Base-by-base conservation (phyloP, 2,329 filamentous ascomycete species). In the Fusarium virguliforme region DNA sequence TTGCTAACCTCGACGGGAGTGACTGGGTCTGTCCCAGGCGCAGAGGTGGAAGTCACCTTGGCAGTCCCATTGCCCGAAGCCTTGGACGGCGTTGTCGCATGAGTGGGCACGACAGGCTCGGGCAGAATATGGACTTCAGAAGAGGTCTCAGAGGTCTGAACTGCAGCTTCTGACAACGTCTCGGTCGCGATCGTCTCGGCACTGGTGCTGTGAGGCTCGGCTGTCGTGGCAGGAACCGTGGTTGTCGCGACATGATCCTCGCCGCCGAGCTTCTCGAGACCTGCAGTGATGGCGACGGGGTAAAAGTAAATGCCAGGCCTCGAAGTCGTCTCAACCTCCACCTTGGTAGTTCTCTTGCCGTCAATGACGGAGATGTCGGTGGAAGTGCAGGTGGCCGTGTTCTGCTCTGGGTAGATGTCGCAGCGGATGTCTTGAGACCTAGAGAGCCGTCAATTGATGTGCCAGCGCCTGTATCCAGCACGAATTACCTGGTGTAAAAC, bases 371-470 rank as follows among this genome's bases (percentile, higher is more conserved):
- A 30, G 34, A 53, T 53, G n/a, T 26, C 48, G 26, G 30, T 53
- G 15, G 48, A 53, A 53, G 30, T 53, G 30, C 48, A 53, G 6
- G 48, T 53, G 4, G 48, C 48, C 8, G 48, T 53, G 30, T 6
- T 34, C 18, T 53, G 48, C 15, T 53, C 48, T 6, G 28, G 48
- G 28, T 32, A 53, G 30, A 53, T 53, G 48, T 53, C 48, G n/a
- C 48, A 53, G 9, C 28, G 48, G n/a, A 53, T 26, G n/a, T 53
- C 48, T 18, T 53, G 48, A 34, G 43, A 48, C 26, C 43, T 48
- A 15, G 18, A 10, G 43, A 8, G 6, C 10, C 30, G 15, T 48
- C 26, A 28, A 18, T 30, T 28, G 15, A 30, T 9, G 10, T 8
- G 24, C 24, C 43, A 30, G 30, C 8, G 43, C 8, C 24, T 48